Percentiles rank a stretch among this genome's conserved stretches.
These are phyloP conservation scores for Blumeria graminis DNA, from an alignment of 2,329 filamentous ascomycete genomes.

Conservation along the genomic window DNA sequence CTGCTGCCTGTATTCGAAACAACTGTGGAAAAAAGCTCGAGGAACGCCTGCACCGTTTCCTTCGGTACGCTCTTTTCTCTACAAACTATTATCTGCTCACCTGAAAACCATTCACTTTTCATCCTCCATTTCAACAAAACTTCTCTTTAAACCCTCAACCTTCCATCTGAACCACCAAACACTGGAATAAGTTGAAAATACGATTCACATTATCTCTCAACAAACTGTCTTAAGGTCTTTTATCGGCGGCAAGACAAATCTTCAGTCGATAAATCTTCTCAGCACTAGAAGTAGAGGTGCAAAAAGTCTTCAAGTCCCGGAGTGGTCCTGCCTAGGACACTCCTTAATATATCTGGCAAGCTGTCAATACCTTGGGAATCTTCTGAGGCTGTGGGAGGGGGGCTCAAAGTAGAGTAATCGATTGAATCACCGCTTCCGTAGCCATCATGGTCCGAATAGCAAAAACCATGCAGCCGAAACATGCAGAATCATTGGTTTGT, in stretches of 20 bases:
- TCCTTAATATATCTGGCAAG: conserved; percentile 13
- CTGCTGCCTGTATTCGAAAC: too few relatives aligned
- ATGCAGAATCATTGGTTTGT: conserved; percentile 41
- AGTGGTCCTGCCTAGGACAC: conserved; percentile 16
- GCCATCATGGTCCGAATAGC: conserved; percentile 44
- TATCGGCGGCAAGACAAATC: neutral
- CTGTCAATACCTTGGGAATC: conserved; percentile 10
- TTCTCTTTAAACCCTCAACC: neutral
- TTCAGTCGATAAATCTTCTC: neutral
- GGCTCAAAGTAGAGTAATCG: conserved; percentile 11
- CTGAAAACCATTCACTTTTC: conserved; percentile 1
- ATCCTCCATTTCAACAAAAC: neutral
- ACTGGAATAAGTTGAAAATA: conserved; percentile 3
- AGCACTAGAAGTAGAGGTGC: neutral
- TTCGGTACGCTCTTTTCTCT: conserved; percentile 12
- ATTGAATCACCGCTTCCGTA: conserved; percentile 34
- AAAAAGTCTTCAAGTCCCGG: conserved; percentile 7
- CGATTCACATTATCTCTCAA: conserved; percentile 4
- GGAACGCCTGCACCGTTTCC: conserved; percentile 17
- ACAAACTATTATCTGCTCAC: neutral
- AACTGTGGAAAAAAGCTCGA: conserved; percentile 8
- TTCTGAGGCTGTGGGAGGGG: conserved; percentile 26
- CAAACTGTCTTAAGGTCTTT: conserved; percentile 4
- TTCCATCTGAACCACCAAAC: too few relatives aligned
- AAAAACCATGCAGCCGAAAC: conserved; percentile 41